Conservation (phyloP, 495 filamentous ascomycete genomes). For the Penicillium salamii region DNA sequence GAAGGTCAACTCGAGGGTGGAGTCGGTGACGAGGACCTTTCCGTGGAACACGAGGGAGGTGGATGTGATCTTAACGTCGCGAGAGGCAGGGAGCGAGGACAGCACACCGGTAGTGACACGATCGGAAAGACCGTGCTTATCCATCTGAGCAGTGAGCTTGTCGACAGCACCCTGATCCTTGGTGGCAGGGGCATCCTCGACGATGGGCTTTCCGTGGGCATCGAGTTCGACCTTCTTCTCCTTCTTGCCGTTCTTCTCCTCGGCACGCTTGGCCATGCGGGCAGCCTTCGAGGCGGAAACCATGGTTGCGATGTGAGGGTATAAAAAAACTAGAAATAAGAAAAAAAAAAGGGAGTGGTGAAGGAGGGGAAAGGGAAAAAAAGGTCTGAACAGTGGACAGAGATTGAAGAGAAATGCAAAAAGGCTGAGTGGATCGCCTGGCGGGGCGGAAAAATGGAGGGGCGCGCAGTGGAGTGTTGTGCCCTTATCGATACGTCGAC, state of each 20-base stretch:
- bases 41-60: slow-evolving; percentile 95
- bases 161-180: slow-evolving; percentile 70
- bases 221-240: slow-evolving; percentile 62
- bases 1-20: slow-evolving; percentile 88
- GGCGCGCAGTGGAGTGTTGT: slow-evolving; percentile 33
- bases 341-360: slow-evolving; percentile 1
- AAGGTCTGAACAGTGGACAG: slow-evolving; percentile 20
- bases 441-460: slow-evolving; percentile 39
- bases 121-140: slow-evolving; percentile 93
- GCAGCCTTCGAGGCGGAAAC: slow-evolving; percentile 98
- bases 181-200: slow-evolving; percentile 68
- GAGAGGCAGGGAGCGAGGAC: slow-evolving; percentile 73
- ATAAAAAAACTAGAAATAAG: slow-evolving; percentile 9
- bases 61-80: slow-evolving; percentile 96
- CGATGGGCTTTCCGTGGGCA: slow-evolving; percentile 49
- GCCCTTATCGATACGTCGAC: slow-evolving; percentile 43
- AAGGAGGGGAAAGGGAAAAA: slow-evolving; percentile 10
- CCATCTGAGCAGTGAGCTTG: slow-evolving; percentile 82
- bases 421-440: slow-evolving; percentile 42
- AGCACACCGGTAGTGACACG: slow-evolving; percentile 98
- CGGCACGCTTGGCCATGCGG: slow-evolving; percentile 90
- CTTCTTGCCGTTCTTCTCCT: slow-evolving; percentile 70
- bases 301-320: slow-evolving; percentile 34
- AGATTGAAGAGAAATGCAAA: slow-evolving; percentile 39
- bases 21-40: slow-evolving; percentile 90